phyloP scores from a whole-genome alignment of 176 grass and related monocot genomes.

The Thinopyrum elongatum region DNA sequence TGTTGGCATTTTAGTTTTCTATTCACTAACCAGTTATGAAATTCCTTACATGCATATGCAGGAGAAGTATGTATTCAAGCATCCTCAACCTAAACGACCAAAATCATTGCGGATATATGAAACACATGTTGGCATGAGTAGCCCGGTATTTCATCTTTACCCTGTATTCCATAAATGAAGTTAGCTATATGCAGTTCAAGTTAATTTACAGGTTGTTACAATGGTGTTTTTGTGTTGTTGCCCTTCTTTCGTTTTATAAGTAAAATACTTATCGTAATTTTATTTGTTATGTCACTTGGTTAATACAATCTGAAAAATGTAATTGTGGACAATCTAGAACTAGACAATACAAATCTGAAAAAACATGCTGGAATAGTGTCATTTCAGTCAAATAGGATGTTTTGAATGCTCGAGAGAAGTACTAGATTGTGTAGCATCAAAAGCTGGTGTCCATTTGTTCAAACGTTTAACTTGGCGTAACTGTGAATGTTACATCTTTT shows the following conservation, averaged over 20 bases:
- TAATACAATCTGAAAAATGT: conserved; percentile 5
- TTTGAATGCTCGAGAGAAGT: background rate
- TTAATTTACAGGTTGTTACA: conserved; percentile 18
- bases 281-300: background rate
- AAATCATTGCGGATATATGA: conserved; percentile 93
- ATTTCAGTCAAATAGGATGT: background rate
- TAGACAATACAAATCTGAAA: background rate
- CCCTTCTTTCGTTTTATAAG: background rate
- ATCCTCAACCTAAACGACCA: conserved; percentile 86
- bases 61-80: conserved; percentile 89
- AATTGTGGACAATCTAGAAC: background rate
- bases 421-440: background rate
- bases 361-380: background rate
- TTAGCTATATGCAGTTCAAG: conserved; percentile 22
- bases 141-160: conserved; percentile 55
- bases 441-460: background rate
- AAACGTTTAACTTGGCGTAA: background rate
- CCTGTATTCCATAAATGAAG: conserved; percentile 17
- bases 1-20: background rate
- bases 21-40: background rate
- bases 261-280: background rate
- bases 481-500: background rate
- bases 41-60: conserved; percentile 41
- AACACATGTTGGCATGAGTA: conserved; percentile 98
- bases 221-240: background rate